Conservation (phyloP, 2,329 filamentous ascomycete species). For the Botrytis deweyae region DNA sequence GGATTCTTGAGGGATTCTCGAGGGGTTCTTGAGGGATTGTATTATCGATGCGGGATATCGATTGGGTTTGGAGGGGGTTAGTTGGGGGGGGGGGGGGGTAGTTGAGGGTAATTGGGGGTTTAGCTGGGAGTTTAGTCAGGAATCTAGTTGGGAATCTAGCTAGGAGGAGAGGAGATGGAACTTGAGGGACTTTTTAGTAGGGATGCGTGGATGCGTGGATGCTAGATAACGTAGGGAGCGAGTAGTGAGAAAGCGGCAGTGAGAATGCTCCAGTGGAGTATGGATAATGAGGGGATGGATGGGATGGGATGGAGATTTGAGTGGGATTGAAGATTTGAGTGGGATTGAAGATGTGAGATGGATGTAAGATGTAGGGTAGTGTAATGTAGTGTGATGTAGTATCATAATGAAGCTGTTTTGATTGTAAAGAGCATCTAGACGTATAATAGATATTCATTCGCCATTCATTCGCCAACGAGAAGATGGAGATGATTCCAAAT, state of each 20-base stretch:
- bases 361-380: not conserved
- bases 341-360: too few relatives aligned
- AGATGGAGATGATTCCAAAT: not conserved
- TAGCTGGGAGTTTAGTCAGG: too few relatives aligned
- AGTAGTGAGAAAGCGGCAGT: not conserved
- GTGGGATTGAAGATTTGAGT: too few relatives aligned
- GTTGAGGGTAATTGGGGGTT: too few relatives aligned
- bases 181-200: not conserved
- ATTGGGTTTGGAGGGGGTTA: too few relatives aligned
- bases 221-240: not conserved
- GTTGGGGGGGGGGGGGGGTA: too few relatives aligned
- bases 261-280: not conserved
- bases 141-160: too few relatives aligned
- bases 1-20: too few relatives aligned
- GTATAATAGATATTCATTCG: not conserved
- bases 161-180: not conserved
- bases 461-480: not conserved
- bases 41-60: too few relatives aligned
- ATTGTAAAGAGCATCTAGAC: not conserved
- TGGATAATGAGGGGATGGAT: not conserved
- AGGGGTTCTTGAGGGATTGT: too few relatives aligned
- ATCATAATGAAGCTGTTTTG: not conserved
- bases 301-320: not conserved
- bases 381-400: not conserved
- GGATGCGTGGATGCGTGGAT: too few relatives aligned